phyloP scores from a whole-genome alignment of 768 basidiomycete species.

The Filobasidium wieringae region DNA sequence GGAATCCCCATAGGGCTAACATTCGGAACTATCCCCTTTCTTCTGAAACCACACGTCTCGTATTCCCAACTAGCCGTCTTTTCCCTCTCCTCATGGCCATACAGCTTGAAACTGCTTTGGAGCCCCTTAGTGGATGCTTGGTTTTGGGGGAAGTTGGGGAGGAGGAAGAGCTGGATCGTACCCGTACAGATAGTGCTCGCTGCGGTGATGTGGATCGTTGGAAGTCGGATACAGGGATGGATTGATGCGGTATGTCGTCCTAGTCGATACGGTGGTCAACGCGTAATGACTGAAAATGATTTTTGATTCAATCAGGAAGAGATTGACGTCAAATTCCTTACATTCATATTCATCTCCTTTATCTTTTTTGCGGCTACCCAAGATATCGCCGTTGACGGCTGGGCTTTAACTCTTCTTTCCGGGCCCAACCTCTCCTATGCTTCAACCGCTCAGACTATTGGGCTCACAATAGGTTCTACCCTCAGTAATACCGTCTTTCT shows the following conservation, averaged over 20 bases:
- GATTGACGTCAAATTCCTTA: slow-evolving; percentile 64
- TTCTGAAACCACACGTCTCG: slow-evolving; percentile 85
- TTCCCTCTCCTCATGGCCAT: slow-evolving; percentile 63
- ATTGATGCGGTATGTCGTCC: slow-evolving; percentile 56
- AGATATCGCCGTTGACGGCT: slow-evolving; percentile 94
- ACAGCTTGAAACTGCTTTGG: slow-evolving; percentile 94
- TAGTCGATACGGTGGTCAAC: background rate
- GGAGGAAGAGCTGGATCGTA: slow-evolving; percentile 96
- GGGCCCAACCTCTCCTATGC: slow-evolving; percentile 91
- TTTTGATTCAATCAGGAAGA: slow-evolving; percentile 51
- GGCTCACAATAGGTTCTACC: slow-evolving; percentile 89
- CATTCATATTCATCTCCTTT: slow-evolving; percentile 71
- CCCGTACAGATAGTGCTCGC: slow-evolving; percentile 92
- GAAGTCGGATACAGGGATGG: slow-evolving; percentile 55
- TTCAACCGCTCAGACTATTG: slow-evolving; percentile 95
- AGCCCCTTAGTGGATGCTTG: slow-evolving; percentile 92
- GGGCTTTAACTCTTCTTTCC: slow-evolving; percentile 55
- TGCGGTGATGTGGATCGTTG: slow-evolving; percentile 47
- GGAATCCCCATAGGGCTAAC: slow-evolving; percentile 91
- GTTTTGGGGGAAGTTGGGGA: slow-evolving; percentile 58
- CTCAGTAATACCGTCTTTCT: slow-evolving; percentile 94
- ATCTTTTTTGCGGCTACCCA: slow-evolving; percentile 96
- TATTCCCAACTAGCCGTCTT: slow-evolving; percentile 95
- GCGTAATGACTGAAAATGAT: background rate
- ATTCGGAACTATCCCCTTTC: slow-evolving; percentile 90